phyloP scores from a whole-genome alignment of 1,139 yeast species.

The Protomyces macrosporus region DNA sequence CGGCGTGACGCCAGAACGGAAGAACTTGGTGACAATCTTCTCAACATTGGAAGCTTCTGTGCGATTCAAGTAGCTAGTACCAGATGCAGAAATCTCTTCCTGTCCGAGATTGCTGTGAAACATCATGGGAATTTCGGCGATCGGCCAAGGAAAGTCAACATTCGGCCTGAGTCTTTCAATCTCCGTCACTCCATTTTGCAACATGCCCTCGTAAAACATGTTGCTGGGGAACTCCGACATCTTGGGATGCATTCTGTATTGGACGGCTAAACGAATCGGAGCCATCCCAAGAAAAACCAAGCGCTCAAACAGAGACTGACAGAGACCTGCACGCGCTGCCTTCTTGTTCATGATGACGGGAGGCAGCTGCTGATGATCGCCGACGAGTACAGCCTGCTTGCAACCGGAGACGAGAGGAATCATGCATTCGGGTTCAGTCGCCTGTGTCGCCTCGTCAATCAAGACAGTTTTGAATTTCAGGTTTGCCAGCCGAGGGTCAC shows the following conservation, averaged over 20 bases:
- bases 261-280: constrained; percentile 83
- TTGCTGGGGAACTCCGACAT: constrained; percentile 84
- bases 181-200: constrained; percentile 83
- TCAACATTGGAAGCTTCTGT: constrained; percentile 91
- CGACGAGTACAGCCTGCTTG: constrained; percentile 81
- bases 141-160: constrained; percentile 84
- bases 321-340: constrained; percentile 81
- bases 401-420: constrained; percentile 88
- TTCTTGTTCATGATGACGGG: constrained; percentile 76
- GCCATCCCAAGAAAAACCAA: constrained; percentile 76
- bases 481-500: constrained; percentile 56
- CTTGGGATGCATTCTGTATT: constrained; percentile 91
- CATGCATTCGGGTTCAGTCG: constrained; percentile 85
- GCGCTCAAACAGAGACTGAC: constrained; percentile 81
- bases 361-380: constrained; percentile 93
- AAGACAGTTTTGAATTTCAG: constrained; percentile 67
- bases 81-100: constrained; percentile 79
- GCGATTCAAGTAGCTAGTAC: constrained; percentile 79
- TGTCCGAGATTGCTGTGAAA: constrained; percentile 88
- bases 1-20: constrained; percentile 74
- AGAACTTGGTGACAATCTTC: constrained; percentile 65
- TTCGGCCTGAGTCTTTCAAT: constrained; percentile 58
- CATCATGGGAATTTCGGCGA: constrained; percentile 79
- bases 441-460: constrained; percentile 90
- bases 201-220: constrained; percentile 86